These are phyloP conservation scores for Aspergillus nomiae DNA, from an alignment of 2,329 filamentous ascomycete species.

Conservation along the genomic window DNA sequence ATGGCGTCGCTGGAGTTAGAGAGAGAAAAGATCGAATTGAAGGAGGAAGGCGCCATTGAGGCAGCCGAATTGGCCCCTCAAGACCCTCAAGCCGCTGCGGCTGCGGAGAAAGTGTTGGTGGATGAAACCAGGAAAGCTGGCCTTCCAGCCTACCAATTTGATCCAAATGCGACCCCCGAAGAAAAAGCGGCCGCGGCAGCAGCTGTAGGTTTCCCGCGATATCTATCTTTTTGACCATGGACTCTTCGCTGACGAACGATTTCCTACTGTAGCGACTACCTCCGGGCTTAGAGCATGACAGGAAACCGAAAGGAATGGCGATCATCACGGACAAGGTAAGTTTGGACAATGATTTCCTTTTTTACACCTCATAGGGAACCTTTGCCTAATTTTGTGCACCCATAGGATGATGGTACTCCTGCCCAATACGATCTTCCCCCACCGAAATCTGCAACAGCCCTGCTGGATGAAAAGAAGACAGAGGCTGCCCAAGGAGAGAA, in stretches of 20 bases:
- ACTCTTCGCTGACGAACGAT: conserved; percentile 15
- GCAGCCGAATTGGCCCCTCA: conserved; percentile 58
- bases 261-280: conserved; percentile 58
- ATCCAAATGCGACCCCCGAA: conserved; percentile 79
- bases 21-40: conserved; percentile 63
- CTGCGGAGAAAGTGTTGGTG: conserved; percentile 73
- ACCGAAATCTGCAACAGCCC: conserved; percentile 60
- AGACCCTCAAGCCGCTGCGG: conserved; percentile 69
- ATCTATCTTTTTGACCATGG: background rate
- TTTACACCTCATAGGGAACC: background rate
- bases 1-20: conserved; percentile 36
- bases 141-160: conserved; percentile 77
- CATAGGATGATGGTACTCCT: conserved; percentile 65
- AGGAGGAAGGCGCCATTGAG: conserved; percentile 77
- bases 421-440: conserved; percentile 77
- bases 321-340: conserved; percentile 74
- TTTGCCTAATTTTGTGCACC: background rate
- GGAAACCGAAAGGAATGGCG: conserved; percentile 42
- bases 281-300: conserved; percentile 61
- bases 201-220: conserved; percentile 61
- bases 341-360: background rate
- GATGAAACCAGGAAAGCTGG: conserved; percentile 79
- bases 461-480: conserved; percentile 58
- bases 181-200: conserved; percentile 80
- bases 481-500: conserved; percentile 52